A percentile compares a stretch with the other conserved stretches of the same genome.
Evolutionary conservation across 495 filamentous ascomycete genomes (phyloP).

Genomic region (Trichocladium uniseriatum): DNA sequence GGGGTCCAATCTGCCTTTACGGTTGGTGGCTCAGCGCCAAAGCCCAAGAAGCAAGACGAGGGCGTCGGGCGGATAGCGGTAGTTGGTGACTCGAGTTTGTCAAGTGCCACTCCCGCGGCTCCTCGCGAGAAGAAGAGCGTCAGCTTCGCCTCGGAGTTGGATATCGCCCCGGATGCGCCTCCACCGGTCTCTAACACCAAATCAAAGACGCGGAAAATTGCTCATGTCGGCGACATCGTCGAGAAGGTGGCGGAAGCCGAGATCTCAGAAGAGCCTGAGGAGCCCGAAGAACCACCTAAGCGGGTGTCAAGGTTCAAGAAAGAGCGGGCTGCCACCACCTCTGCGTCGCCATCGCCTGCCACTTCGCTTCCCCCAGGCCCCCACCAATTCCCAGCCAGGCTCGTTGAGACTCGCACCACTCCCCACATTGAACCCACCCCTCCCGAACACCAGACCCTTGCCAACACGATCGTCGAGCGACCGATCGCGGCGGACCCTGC

Average conservation of each 20-base stretch:
- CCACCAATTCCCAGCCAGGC: constrained; percentile 22
- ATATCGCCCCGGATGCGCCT: constrained; percentile 46
- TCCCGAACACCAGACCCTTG: constrained; percentile 48
- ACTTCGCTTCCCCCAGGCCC: constrained; percentile 23
- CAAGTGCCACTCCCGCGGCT: neutral
- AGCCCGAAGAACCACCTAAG: constrained; percentile 23
- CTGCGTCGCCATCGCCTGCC: neutral
- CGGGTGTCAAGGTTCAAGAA: constrained; percentile 42
- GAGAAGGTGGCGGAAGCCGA: constrained; percentile 36
- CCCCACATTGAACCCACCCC: constrained; percentile 35
- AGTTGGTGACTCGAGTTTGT: neutral
- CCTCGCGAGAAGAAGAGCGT: constrained; percentile 58
- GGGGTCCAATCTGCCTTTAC: constrained; percentile 41
- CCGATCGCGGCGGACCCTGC: constrained; percentile 28
- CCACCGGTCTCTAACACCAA: constrained; percentile 28
- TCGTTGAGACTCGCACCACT: constrained; percentile 6
- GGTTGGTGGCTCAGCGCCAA: constrained; percentile 2
- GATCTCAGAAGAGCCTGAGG: constrained; percentile 23
- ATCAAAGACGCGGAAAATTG: constrained; percentile 24
- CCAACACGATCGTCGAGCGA: constrained; percentile 56
- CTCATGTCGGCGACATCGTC: constrained; percentile 44
- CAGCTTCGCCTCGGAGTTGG: constrained; percentile 62
- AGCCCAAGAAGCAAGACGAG: constrained; percentile 11
- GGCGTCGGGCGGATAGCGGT: constrained; percentile 20
- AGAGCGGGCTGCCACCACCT: constrained; percentile 14